A percentile compares a stretch with the other conserved stretches of the same genome.
These are phyloP conservation scores for Geotrichum aggregatum DNA, from an alignment of 1,139 yeast genomes.

Conservation along the genomic window DNA sequence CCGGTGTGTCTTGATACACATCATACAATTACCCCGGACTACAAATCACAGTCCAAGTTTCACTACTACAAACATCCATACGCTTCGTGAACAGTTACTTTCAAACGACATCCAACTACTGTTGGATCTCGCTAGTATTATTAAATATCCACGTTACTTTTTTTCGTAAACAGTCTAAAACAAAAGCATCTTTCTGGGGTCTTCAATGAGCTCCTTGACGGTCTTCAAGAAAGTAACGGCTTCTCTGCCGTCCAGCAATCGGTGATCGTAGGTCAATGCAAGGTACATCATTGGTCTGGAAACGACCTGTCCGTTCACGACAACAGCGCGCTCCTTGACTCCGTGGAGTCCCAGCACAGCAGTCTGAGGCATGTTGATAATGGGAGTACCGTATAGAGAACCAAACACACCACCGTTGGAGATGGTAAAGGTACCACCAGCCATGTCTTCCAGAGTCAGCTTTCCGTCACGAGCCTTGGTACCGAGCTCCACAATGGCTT, in stretches of 20 bases:
- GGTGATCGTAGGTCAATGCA: constrained; percentile 97
- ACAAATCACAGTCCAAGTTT: too few relatives aligned
- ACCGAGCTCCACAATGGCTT: constrained; percentile 78
- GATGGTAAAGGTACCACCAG: constrained; percentile 98
- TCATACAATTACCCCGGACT: too few relatives aligned
- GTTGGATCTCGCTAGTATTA: too few relatives aligned
- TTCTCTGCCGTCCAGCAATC: constrained; percentile 98
- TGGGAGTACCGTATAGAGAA: constrained; percentile 96
- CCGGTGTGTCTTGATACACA: too few relatives aligned
- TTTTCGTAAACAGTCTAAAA: too few relatives aligned
- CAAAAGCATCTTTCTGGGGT: constrained; percentile 97
- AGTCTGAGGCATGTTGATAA: constrained; percentile 96
- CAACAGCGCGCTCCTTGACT: constrained; percentile 95
- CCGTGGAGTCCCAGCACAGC: constrained; percentile 98
- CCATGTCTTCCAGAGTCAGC: constrained; percentile 95
- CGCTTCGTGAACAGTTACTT: too few relatives aligned
- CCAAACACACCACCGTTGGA: constrained; percentile 99
- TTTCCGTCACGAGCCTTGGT: constrained; percentile 95
- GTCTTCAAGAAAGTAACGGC: constrained; percentile 96
- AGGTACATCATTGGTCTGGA: constrained; percentile 99
- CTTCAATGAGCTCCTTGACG: constrained; percentile 94
- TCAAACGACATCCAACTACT: too few relatives aligned
- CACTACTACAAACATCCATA: too few relatives aligned
- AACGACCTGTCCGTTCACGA: constrained; percentile 91
- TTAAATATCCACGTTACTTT: too few relatives aligned